A percentile compares a stretch with the other conserved stretches of the same genome.
These are phyloP conservation scores for Zygotorulaspora chibaensis DNA, from an alignment of 805 yeast genomes.

Conservation along the genomic window DNA sequence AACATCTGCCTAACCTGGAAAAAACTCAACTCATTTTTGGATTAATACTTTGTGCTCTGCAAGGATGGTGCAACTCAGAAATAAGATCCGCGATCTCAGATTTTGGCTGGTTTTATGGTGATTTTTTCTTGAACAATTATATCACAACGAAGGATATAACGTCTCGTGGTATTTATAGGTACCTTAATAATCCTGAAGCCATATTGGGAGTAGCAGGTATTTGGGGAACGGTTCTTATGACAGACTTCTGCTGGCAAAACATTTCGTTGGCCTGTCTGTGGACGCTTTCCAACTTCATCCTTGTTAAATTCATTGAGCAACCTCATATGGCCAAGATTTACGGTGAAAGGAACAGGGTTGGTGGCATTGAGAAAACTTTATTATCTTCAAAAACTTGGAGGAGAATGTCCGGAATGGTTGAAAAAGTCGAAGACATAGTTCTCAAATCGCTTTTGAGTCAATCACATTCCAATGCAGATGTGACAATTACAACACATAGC, in stretches of 20 bases:
- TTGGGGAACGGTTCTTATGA: constrained; percentile 65
- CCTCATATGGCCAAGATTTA: constrained; percentile 74
- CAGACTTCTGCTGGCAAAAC: constrained; percentile 47
- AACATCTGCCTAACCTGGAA: constrained; percentile 18
- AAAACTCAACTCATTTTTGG: constrained; percentile 53
- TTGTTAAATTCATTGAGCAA: constrained; percentile 69
- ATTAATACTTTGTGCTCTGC: constrained; percentile 49
- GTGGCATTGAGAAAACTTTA: constrained; percentile 47
- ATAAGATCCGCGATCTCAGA: constrained; percentile 70
- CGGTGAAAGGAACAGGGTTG: constrained; percentile 56
- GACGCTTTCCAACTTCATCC: constrained; percentile 60
- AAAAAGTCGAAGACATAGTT: constrained; percentile 39
- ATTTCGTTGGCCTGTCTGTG: constrained; percentile 56
- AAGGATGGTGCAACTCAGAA: constrained; percentile 64
- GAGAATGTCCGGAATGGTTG: constrained; percentile 35
- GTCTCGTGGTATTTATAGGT: constrained; percentile 76
- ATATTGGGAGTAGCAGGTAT: constrained; percentile 72
- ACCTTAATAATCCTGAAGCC: constrained; percentile 79
- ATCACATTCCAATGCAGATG: constrained; percentile 39
- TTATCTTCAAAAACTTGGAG: constrained; percentile 35
- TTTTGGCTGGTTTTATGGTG: constrained; percentile 90
- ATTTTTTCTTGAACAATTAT: constrained; percentile 62
- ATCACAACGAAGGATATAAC: constrained; percentile 50
- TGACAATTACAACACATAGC: constrained; percentile 4
- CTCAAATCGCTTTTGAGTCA: constrained; percentile 34